Evolutionary conservation across 768 basidiomycete species (phyloP).

Genomic region (Boletus rufocinnamomeus): DNA sequence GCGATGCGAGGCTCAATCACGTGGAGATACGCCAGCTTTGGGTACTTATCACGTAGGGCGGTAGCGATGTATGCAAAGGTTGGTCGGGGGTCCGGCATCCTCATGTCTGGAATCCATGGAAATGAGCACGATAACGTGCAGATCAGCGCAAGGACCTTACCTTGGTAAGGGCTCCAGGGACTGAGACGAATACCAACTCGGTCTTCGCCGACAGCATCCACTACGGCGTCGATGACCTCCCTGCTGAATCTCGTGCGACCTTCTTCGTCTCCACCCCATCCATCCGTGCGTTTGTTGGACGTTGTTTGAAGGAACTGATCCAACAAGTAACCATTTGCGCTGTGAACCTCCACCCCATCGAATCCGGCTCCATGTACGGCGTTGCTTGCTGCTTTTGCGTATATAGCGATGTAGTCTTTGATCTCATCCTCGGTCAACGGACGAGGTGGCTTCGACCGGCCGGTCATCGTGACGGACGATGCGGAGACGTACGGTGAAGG

Average conservation of each 20-base stretch:
- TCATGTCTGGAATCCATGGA: conserved; percentile 42
- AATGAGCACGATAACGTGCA: not conserved
- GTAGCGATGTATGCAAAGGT: conserved; percentile 53
- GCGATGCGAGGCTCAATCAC: conserved; percentile 42
- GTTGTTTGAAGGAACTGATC: conserved; percentile 65
- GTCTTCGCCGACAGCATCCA: conserved; percentile 52
- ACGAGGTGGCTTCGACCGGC: conserved; percentile 19
- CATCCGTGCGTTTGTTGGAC: conserved; percentile 60
- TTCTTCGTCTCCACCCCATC: conserved; percentile 69
- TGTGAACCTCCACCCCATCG: conserved; percentile 49
- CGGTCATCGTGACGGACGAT: conserved; percentile 31
- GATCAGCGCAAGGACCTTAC: conserved; percentile 20
- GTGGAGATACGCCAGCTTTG: conserved; percentile 53
- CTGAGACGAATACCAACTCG: conserved; percentile 58
- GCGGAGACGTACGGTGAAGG: conserved; percentile 37
- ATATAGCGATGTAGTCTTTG: conserved; percentile 31
- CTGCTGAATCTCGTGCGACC: conserved; percentile 57
- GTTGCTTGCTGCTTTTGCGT: conserved; percentile 35
- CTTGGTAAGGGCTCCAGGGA: conserved; percentile 51
- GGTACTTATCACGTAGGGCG: conserved; percentile 36
- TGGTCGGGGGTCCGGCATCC: conserved; percentile 54
- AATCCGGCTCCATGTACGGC: conserved; percentile 43
- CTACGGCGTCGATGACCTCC: conserved; percentile 55
- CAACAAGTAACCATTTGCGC: conserved; percentile 47
- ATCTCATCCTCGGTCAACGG: conserved; percentile 35